Percentiles rank a stretch among this genome's conserved stretches.
Conservation (phyloP, 176 grass and related monocot species). For the Luzula sylvatica region DNA sequence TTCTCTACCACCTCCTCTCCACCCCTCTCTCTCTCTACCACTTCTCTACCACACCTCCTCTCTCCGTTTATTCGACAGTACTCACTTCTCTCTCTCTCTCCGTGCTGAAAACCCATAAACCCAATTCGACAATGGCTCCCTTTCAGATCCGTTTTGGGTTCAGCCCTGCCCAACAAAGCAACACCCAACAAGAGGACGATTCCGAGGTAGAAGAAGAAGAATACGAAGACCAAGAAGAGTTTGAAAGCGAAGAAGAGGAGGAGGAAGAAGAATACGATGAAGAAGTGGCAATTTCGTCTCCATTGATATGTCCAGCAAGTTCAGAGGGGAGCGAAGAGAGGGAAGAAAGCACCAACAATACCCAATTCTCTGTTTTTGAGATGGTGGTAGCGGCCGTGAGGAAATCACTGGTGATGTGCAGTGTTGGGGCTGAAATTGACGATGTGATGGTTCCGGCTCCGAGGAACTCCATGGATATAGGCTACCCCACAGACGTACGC, state of each 20-base stretch:
- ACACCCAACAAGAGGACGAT: too few species aligned
- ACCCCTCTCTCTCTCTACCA: slow-evolving; percentile 8
- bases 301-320: slow-evolving; percentile 27
- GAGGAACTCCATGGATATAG: slow-evolving; percentile 54
- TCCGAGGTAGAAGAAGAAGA: slow-evolving; percentile 35
- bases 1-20: slow-evolving; percentile 10
- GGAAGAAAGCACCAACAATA: background rate
- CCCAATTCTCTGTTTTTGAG: slow-evolving; percentile 56
- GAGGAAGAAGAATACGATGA: slow-evolving; percentile 36
- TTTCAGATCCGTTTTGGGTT: slow-evolving; percentile 58
- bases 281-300: slow-evolving; percentile 50
- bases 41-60: background rate
- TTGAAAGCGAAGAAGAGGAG: slow-evolving; percentile 21
- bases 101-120: background rate
- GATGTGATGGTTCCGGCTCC: slow-evolving; percentile 13
- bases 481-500: slow-evolving; percentile 73
- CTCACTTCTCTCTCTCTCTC: background rate
- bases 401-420: slow-evolving; percentile 92
- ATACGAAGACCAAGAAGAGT: slow-evolving; percentile 4
- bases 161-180: slow-evolving; percentile 35
- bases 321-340: slow-evolving; percentile 12
- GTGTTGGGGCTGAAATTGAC: slow-evolving; percentile 29
- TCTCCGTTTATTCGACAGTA: too few species aligned
- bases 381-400: slow-evolving; percentile 56
- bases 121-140: slow-evolving; percentile 39